Evolutionary conservation across 768 basidiomycete genomes (phyloP), one percentile per base, ranked within the genome.

Genomic region (Lepiota brunneoincarnata): DNA sequence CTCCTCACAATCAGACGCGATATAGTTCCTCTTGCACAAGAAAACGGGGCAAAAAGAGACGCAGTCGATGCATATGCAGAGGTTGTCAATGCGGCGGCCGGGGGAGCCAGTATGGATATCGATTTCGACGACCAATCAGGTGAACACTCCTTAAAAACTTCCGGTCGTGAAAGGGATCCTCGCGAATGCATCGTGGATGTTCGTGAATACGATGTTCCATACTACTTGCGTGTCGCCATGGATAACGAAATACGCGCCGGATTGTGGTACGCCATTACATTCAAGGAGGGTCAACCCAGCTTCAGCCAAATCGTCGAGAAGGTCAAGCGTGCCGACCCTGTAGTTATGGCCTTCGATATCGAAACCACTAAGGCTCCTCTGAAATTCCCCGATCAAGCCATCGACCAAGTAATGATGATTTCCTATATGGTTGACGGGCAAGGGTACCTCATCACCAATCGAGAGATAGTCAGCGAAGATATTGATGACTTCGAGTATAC

Each of bases 361-460:
- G 97, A 99, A 70, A 95, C 93, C 15, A 96, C 95, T 1, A 99
- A 99, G 72, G 89, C 92, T n/a, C 96, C 97, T n/a, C 83, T 98
- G 63, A 98, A 98, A 70, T 98, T 98, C 66, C 96, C 97, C 1
- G 97, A 98, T 73, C 89, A 94, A 61, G 82, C 84, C 6, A 87
- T 92, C 21, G 97, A 98, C 74, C 95, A 98, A 67, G 93, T 99
- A 63, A 99, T 99, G 96, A 99, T 99, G 97, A 98, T 99, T 59
- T 99, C 97, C 40, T 99, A 98, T 72, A 98, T 99, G 95, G 77
- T 99, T 15, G 97, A 99, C 66, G 96, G 94, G 0, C 92, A 95
- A 68, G 97, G 97, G 0, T 99, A 90, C 66, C 82, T 99, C 57
- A 98, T 99, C 69, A 97, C 93, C 18, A 98, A 98, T 63, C 81